Percentiles rank a stretch among this genome's conserved stretches.
These are phyloP conservation scores for Candida corydali DNA, from an alignment of 805 yeast species.

Conservation along the genomic window DNA sequence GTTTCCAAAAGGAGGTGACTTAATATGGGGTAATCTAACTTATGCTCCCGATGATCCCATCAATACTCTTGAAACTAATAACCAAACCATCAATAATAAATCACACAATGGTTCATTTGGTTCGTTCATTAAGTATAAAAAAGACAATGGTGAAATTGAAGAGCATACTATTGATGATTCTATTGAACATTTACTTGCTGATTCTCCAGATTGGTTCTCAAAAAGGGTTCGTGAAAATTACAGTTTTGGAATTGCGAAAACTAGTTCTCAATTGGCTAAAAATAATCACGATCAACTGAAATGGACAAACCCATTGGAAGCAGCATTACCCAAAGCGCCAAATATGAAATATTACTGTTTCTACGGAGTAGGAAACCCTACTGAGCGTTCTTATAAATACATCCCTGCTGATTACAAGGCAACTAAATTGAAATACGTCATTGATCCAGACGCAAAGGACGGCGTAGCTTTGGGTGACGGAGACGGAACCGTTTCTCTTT, in stretches of 20 bases:
- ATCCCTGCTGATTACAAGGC: conserved; percentile 51
- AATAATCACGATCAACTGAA: conserved; percentile 72
- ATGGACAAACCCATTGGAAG: conserved; percentile 96
- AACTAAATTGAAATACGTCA: conserved; percentile 59
- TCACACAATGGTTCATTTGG: conserved; percentile 48
- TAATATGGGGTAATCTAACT: conserved; percentile 77
- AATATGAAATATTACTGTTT: conserved; percentile 84
- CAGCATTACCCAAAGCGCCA: conserved; percentile 88
- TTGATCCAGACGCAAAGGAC: conserved; percentile 56
- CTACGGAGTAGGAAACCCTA: conserved; percentile 95
- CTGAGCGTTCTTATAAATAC: conserved; percentile 90
- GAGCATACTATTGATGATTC: conserved; percentile 54
- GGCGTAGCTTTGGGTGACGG: conserved; percentile 87
- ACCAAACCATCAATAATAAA: neutral
- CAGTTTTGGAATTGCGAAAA: conserved; percentile 71
- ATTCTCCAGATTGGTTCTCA: conserved; percentile 74
- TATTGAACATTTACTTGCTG: conserved; percentile 58
- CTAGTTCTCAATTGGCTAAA: conserved; percentile 50
- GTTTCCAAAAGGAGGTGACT: conserved; percentile 93
- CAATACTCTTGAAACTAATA: conserved; percentile 26
- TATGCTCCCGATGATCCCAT: conserved; percentile 70
- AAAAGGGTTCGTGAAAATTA: conserved; percentile 65
- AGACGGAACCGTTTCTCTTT: conserved; percentile 88
- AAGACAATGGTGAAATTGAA: conserved; percentile 31
- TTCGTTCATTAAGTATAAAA: conserved; percentile 63